These are phyloP conservation scores for Tremella fuciformis DNA, from an alignment of 768 basidiomycete genomes.

Conservation along the genomic window DNA sequence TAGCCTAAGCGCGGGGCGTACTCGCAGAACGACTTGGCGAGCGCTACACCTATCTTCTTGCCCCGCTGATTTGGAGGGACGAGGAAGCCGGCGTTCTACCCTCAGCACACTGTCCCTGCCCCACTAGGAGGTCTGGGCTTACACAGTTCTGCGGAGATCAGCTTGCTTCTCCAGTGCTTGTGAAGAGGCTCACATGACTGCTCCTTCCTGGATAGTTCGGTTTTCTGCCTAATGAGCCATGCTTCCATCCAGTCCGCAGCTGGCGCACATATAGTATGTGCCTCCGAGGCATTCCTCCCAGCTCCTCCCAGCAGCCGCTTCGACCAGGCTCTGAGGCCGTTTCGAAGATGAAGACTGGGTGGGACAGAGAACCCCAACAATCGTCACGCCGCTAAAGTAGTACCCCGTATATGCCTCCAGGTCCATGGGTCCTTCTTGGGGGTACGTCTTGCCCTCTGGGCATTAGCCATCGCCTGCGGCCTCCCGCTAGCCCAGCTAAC, in stretches of 20 bases:
- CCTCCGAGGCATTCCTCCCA: constrained; percentile 62
- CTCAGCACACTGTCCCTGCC: constrained; percentile 12
- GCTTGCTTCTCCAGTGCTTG: not conserved
- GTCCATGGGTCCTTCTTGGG: constrained; percentile 63
- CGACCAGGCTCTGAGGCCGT: constrained; percentile 34
- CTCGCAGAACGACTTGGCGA: constrained; percentile 74
- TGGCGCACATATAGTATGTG: constrained; percentile 49
- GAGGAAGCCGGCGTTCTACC: constrained; percentile 76
- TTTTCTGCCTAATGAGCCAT: constrained; percentile 29
- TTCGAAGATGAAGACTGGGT: constrained; percentile 14
- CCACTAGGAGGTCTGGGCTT: not conserved
- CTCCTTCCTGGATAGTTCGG: constrained; percentile 82
- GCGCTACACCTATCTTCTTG: constrained; percentile 64
- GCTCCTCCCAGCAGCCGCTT: constrained; percentile 29
- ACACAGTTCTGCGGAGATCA: constrained; percentile 29
- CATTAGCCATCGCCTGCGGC: not conserved
- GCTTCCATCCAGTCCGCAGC: not conserved
- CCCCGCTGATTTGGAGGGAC: constrained; percentile 65
- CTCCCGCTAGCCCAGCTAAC: constrained; percentile 36
- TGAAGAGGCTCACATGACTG: constrained; percentile 67
- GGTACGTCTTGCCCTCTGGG: constrained; percentile 69
- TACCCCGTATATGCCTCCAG: constrained; percentile 65
- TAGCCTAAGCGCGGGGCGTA: constrained; percentile 69
- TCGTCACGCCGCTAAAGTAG: constrained; percentile 73
- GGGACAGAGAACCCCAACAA: constrained; percentile 61